Percentiles rank a stretch among this genome's conserved stretches.
phyloP scores from a whole-genome alignment of 768 basidiomycete genomes.

The Rhizopogon vesiculosus region DNA sequence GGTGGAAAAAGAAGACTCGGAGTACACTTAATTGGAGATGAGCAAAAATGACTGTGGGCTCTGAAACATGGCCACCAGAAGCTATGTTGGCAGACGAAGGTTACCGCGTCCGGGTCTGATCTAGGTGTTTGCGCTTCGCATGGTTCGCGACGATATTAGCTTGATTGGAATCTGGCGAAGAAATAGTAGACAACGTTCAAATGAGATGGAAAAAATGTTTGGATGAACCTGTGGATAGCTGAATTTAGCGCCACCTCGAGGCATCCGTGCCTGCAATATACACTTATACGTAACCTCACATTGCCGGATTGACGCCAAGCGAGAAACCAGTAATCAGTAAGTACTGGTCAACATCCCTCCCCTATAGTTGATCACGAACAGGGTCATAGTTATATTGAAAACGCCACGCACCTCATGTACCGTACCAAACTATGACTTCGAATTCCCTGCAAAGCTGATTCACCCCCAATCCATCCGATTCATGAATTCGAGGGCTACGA shows the following conservation, averaged over 20 bases:
- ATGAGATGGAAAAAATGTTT: too few relatives aligned
- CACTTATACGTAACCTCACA: not conserved
- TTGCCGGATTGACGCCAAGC: not conserved
- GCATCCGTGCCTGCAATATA: not conserved
- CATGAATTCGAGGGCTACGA: not conserved
- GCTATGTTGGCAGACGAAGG: too few relatives aligned
- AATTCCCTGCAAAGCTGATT: not conserved
- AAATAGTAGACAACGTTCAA: too few relatives aligned
- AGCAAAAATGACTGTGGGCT: too few relatives aligned
- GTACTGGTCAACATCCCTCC: not conserved
- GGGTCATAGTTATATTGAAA: not conserved
- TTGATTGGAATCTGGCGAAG: too few relatives aligned
- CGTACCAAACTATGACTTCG: not conserved
- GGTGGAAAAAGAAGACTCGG: too few relatives aligned
- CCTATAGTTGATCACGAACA: not conserved
- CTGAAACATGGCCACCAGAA: too few relatives aligned
- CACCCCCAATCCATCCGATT: not conserved
- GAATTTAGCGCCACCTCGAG: not conserved
- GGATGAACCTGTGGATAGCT: too few relatives aligned
- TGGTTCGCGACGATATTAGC: too few relatives aligned
- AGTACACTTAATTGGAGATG: too few relatives aligned
- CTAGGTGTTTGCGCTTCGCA: too few relatives aligned
- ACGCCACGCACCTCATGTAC: not conserved
- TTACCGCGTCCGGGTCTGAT: too few relatives aligned
- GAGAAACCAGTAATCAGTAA: not conserved